phyloP scores from a whole-genome alignment of 768 basidiomycete species.

The Solioccasus polychromus region DNA sequence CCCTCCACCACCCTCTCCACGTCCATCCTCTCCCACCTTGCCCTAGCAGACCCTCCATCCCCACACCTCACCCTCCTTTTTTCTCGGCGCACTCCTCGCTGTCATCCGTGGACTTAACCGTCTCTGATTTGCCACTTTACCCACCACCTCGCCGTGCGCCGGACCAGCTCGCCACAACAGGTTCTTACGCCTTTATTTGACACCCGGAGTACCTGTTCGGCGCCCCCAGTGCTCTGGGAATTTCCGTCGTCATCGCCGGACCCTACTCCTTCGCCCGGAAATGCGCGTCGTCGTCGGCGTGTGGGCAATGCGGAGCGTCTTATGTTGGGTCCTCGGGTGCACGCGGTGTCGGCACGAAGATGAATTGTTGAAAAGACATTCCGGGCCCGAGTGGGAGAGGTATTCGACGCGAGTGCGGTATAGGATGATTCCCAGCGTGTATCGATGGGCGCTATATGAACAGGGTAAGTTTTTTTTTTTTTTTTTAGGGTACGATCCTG shows the following conservation, averaged over 20 bases:
- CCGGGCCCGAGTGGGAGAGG: slow-evolving; percentile 24
- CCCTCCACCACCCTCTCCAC: slow-evolving; percentile 23
- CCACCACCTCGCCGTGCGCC: slow-evolving; percentile 31
- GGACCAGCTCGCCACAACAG: slow-evolving; percentile 31
- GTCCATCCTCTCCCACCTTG: slow-evolving; percentile 16
- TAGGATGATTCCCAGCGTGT: slow-evolving; percentile 27
- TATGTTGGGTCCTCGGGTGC: slow-evolving; percentile 26
- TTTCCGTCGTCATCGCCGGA: slow-evolving; percentile 31
- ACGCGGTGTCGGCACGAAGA: slow-evolving; percentile 29
- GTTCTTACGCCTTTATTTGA: slow-evolving; percentile 35
- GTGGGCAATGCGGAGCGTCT: slow-evolving; percentile 28
- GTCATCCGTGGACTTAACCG: slow-evolving; percentile 34
- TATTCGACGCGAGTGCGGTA: slow-evolving; percentile 25
- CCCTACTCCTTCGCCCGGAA: slow-evolving; percentile 25
- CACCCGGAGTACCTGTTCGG: slow-evolving; percentile 35
- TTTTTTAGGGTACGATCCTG: too few species aligned
- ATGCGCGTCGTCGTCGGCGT: slow-evolving; percentile 24
- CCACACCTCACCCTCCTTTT: slow-evolving; percentile 26
- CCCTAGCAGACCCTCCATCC: slow-evolving; percentile 20
- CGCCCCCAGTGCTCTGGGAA: slow-evolving; percentile 23
- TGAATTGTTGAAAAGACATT: slow-evolving; percentile 16
- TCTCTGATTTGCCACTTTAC: slow-evolving; percentile 35
- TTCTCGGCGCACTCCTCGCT: slow-evolving; percentile 27
- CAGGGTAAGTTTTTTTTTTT: too few species aligned
- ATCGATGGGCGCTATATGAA: too few species aligned